Percentiles rank a stretch among this genome's conserved stretches.
phyloP scores from a whole-genome alignment of 345 rosid genomes.

The Gossypium stocksii region DNA sequence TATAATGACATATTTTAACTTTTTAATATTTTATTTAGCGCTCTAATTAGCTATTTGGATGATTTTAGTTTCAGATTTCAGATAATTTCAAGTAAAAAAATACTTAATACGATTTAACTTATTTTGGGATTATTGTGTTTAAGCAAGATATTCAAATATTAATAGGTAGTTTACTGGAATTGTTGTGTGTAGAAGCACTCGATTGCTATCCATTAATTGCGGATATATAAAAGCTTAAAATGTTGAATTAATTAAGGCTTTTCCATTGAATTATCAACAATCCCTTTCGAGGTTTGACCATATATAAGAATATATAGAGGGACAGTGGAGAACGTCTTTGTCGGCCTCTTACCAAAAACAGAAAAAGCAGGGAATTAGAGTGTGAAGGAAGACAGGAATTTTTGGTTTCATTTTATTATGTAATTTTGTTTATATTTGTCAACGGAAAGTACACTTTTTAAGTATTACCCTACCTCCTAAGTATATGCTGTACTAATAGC shows the following conservation, averaged over 20 bases:
- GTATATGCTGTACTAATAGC: background rate
- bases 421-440: background rate
- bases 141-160: too few species aligned
- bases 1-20: too few species aligned
- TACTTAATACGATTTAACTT: too few species aligned
- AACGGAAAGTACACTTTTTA: conserved; percentile 5
- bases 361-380: background rate
- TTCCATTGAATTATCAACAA: background rate
- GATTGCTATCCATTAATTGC: background rate
- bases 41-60: too few species aligned
- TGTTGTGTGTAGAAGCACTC: too few species aligned
- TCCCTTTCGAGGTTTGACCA: conserved; percentile 5
- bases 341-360: conserved; percentile 7
- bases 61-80: too few species aligned
- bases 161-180: too few species aligned
- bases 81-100: too few species aligned
- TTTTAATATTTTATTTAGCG: too few species aligned
- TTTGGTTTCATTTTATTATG: background rate
- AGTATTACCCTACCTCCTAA: background rate
- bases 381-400: conserved; percentile 12
- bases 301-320: background rate
- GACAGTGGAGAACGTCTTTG: conserved; percentile 17
- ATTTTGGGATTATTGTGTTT: too few species aligned
- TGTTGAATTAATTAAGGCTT: background rate
- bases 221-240: background rate